Percentiles rank a stretch among this genome's conserved stretches.
phyloP scores from a whole-genome alignment of 129 eudicot genomes.

The Flaveria linearis region DNA sequence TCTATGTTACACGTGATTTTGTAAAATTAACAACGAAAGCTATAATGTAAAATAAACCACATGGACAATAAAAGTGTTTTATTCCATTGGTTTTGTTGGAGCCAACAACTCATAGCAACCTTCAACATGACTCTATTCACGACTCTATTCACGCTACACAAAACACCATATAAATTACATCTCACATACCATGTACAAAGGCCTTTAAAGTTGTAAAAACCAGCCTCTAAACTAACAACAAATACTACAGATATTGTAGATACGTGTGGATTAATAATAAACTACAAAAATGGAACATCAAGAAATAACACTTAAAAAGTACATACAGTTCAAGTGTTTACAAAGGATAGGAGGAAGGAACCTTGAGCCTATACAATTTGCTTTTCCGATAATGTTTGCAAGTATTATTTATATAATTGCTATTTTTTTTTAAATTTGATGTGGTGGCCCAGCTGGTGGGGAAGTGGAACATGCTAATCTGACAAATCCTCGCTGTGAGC shows the following conservation, averaged over 20 bases:
- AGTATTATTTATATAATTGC: neutral
- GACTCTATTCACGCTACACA: no score
- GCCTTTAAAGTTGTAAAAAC: no score
- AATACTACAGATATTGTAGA: neutral
- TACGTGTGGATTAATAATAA: neutral
- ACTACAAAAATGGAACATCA: constrained; percentile 21
- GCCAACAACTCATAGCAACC: no score
- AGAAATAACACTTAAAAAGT: neutral
- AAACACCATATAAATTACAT: no score
- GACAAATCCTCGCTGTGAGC: constrained; percentile 42
- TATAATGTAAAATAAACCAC: neutral
- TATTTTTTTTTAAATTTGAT: neutral
- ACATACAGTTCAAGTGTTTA: constrained; percentile 11
- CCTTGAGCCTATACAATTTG: constrained; percentile 31
- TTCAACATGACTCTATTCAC: no score
- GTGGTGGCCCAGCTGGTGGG: neutral
- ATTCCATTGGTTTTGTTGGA: neutral
- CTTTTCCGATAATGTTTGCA: constrained; percentile 15
- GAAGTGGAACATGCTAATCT: constrained; percentile 25
- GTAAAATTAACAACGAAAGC: neutral
- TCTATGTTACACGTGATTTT: neutral
- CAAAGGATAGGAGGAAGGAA: constrained; percentile 23
- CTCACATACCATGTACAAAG: no score
- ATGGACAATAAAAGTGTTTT: neutral
- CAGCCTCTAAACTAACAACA: neutral